Evolutionary conservation across 371 early-diverging fungal genomes (phyloP).

Genomic region (Umbelopsis sp.): DNA sequence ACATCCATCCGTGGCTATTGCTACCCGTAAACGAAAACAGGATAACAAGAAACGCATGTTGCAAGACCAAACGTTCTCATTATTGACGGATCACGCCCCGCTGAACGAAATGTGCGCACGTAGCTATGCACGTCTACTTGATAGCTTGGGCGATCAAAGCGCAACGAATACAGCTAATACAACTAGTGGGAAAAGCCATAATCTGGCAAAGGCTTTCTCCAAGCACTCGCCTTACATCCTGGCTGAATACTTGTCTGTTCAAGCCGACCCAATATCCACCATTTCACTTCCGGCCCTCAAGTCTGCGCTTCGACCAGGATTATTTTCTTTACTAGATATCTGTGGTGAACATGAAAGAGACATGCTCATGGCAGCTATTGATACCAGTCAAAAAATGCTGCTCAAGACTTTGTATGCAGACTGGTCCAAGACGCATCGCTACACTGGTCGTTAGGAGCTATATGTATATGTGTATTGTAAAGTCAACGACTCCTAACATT

Average conservation of each 20-base stretch:
- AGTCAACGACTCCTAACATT: constrained; percentile 32
- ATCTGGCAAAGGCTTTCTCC: constrained; percentile 57
- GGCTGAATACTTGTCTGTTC: constrained; percentile 67
- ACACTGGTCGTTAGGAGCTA: constrained; percentile 57
- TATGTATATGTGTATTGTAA: constrained; percentile 12
- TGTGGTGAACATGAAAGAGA: constrained; percentile 71
- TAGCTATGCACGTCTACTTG: constrained; percentile 58
- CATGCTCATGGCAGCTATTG: constrained; percentile 65
- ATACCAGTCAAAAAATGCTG: constrained; percentile 58
- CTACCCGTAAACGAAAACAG: constrained; percentile 7
- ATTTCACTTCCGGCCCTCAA: constrained; percentile 52
- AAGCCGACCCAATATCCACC: constrained; percentile 61
- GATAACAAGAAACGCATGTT: constrained; percentile 23
- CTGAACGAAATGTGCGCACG: constrained; percentile 53
- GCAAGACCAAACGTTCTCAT: constrained; percentile 21
- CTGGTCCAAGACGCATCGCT: constrained; percentile 64
- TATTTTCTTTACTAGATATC: constrained; percentile 72
- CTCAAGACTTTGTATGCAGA: constrained; percentile 61
- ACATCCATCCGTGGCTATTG: constrained; percentile 52
- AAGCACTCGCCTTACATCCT: constrained; percentile 75
- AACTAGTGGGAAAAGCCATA: constrained; percentile 22
- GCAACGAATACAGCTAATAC: constrained; percentile 28
- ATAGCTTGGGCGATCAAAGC: constrained; percentile 21
- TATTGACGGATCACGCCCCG: constrained; percentile 43
- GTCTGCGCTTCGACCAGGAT: constrained; percentile 59